phyloP scores from a whole-genome alignment of 108 stramenopile species.

The Skeletonema grethae region DNA sequence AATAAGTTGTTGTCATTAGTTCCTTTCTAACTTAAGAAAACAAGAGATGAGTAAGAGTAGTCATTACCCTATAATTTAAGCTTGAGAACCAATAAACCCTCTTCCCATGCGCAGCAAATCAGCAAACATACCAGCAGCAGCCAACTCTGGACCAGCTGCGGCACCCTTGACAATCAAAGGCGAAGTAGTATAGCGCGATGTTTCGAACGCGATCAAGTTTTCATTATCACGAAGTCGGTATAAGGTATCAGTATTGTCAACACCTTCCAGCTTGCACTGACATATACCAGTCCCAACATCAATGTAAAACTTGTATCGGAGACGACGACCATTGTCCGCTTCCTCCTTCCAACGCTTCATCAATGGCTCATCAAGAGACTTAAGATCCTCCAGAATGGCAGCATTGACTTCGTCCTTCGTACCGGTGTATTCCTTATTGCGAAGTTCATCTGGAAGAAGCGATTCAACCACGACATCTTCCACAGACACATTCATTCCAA shows the following conservation, averaged over 20 bases:
- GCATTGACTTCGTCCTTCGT: slow-evolving; percentile 36
- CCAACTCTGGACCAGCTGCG: slow-evolving; percentile 79
- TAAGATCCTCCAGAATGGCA: slow-evolving; percentile 52
- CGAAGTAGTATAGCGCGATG: slow-evolving; percentile 65
- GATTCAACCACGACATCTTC: slow-evolving; percentile 79
- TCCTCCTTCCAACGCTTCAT: slow-evolving; percentile 62
- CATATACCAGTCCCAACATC: slow-evolving; percentile 60
- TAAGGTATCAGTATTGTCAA: slow-evolving; percentile 57
- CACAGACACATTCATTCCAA: slow-evolving; percentile 53
- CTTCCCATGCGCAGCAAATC: slow-evolving; percentile 77
- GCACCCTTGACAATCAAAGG: slow-evolving; percentile 89
- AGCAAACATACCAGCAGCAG: slow-evolving; percentile 85
- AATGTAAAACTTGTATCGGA: slow-evolving; percentile 84
- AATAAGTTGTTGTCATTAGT: no score
- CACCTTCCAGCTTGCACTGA: slow-evolving; percentile 41
- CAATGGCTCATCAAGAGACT: slow-evolving; percentile 54
- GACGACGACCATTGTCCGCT: slow-evolving; percentile 38
- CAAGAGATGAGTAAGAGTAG: no score
- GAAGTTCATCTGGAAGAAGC: slow-evolving; percentile 59
- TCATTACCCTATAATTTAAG: slow-evolving; percentile 10
- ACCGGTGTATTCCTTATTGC: slow-evolving; percentile 47
- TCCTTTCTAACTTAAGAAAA: no score
- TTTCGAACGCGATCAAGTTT: slow-evolving; percentile 70
- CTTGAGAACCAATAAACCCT: slow-evolving; percentile 52
- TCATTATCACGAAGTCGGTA: slow-evolving; percentile 66